Evolutionary conservation across 164 flowering plant genomes (phyloP).

Genomic region (Stephania yunnanensis): DNA sequence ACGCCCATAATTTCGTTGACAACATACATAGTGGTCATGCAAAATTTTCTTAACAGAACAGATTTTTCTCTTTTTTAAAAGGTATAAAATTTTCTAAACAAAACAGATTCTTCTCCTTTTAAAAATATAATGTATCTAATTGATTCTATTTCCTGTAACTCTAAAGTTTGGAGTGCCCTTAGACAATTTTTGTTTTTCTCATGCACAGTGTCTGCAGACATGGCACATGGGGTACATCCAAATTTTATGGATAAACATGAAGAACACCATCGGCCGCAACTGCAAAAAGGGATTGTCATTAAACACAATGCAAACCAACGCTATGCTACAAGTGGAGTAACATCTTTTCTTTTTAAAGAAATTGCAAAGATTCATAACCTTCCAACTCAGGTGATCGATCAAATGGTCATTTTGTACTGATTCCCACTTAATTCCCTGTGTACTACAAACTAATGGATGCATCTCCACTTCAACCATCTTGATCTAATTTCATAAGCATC

Average conservation of each 20-base stretch:
- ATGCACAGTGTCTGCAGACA: slow-evolving; percentile 77
- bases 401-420: background rate
- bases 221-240: slow-evolving; percentile 98
- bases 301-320: slow-evolving; percentile 96
- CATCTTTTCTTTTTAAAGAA: slow-evolving; percentile 90
- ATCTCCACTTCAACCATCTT: background rate
- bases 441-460: background rate
- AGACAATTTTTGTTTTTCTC: slow-evolving; percentile 3
- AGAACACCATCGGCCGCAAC: slow-evolving; percentile 83
- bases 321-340: slow-evolving; percentile 84
- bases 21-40: background rate
- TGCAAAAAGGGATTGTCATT: slow-evolving; percentile 86
- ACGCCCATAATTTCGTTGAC: background rate
- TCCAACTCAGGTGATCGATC: slow-evolving; percentile 70
- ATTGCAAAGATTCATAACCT: slow-evolving; percentile 62
- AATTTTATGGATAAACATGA: slow-evolving; percentile 85
- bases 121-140: background rate
- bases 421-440: background rate
- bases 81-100: background rate
- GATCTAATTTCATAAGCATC: background rate
- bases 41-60: too few relatives aligned
- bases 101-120: background rate
- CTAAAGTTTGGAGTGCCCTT: background rate
- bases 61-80: too few relatives aligned
- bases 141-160: background rate